Percentiles rank a stretch among this genome's conserved stretches.
Conservation (phyloP, 1,284 basidiomycete genomes). For the Cutaneotrichosporon dermatis region DNA sequence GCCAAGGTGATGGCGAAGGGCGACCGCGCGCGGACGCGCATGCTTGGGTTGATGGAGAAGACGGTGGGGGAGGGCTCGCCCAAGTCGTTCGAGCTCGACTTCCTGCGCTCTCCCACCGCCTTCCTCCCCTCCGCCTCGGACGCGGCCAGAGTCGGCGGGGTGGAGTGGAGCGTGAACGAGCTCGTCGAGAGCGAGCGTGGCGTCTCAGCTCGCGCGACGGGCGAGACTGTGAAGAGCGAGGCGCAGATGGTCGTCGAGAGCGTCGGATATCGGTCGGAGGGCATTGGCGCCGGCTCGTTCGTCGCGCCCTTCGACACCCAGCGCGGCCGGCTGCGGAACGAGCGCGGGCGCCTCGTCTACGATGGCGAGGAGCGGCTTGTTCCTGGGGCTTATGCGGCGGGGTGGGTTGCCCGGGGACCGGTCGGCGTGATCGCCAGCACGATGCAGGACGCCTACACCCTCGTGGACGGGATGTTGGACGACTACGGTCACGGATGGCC, state of each 20-base stretch:
- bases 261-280: conserved; percentile 78
- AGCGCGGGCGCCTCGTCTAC: conserved; percentile 44
- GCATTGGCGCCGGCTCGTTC: conserved; percentile 41
- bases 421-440: conserved; percentile 89
- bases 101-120: conserved; percentile 66
- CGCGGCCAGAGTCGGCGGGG: conserved; percentile 41
- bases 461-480: conserved; percentile 34
- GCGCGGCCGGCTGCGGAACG: conserved; percentile 44
- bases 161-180: conserved; percentile 43
- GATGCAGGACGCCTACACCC: conserved; percentile 82
- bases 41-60: conserved; percentile 51
- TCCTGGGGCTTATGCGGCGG: conserved; percentile 76
- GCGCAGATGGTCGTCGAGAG: conserved; percentile 83
- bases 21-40: conserved; percentile 51
- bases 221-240: conserved; percentile 53
- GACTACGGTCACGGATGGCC: conserved; percentile 27
- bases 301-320: conserved; percentile 47
- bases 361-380: conserved; percentile 33
- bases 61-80: conserved; percentile 11
- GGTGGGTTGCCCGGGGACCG: conserved; percentile 90
- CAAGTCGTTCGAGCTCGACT: conserved; percentile 75
- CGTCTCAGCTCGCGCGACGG: conserved; percentile 59
- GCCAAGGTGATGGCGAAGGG: conserved; percentile 45
- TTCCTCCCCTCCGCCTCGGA: conserved; percentile 43
- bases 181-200: conserved; percentile 25